A percentile compares a stretch with the other conserved stretches of the same genome.
Evolutionary conservation across 257 asterid species (phyloP).

Genomic region (Catharanthus roseus): DNA sequence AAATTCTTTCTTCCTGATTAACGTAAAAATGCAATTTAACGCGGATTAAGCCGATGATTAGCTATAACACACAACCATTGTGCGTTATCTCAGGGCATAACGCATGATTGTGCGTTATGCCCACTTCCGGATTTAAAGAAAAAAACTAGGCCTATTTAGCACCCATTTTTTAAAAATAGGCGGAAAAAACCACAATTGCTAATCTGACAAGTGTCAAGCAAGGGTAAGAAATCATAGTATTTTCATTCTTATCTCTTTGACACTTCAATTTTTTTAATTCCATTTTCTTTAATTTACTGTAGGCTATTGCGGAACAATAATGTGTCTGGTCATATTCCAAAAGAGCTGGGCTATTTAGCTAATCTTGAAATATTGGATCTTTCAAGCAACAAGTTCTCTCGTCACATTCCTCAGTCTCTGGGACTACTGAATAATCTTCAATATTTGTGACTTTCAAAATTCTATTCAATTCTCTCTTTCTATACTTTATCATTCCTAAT

Average conservation of each 20-base stretch:
- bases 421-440: constrained; percentile 62
- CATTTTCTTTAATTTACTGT: constrained; percentile 11
- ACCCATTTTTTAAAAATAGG: too few species aligned
- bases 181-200: too few species aligned
- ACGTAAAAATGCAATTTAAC: too few species aligned
- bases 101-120: too few species aligned
- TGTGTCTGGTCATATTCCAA: constrained; percentile 76
- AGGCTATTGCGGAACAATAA: constrained; percentile 84
- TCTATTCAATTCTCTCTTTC: too few species aligned
- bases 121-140: too few species aligned
- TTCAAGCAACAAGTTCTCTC: constrained; percentile 64
- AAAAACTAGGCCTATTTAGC: too few species aligned
- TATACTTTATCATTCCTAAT: too few species aligned
- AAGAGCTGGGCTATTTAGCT: constrained; percentile 66
- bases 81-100: too few species aligned
- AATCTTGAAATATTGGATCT: constrained; percentile 84
- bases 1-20: too few species aligned
- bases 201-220: constrained; percentile 93
- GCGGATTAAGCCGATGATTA: too few species aligned
- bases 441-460: constrained; percentile 57
- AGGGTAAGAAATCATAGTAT: constrained; percentile 47
- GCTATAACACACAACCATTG: too few species aligned
- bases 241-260: neutral
- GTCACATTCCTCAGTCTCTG: constrained; percentile 64
- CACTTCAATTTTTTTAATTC: constrained; percentile 6